phyloP scores from a whole-genome alignment of 2,329 filamentous ascomycete genomes.

The Paraphaeosphaeria sporulosa region DNA sequence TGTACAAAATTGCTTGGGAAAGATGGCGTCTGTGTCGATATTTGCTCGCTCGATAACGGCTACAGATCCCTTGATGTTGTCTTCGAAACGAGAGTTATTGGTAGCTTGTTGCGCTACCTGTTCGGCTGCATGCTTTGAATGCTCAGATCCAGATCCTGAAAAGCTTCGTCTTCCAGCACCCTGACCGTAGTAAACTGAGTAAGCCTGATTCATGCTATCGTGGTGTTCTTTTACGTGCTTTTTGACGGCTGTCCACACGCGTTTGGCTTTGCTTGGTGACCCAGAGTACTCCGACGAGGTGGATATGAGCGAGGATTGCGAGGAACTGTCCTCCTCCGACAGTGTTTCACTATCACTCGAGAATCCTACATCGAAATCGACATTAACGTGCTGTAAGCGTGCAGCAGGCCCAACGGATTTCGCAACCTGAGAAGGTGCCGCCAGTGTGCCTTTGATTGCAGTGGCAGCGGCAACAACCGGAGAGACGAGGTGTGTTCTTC shows the following conservation, averaged over 20 bases:
- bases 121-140: conserved; percentile 68
- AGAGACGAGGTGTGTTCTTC: conserved; percentile 94
- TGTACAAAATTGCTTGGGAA: conserved; percentile 98
- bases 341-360: conserved; percentile 2
- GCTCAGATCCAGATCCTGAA: conserved; percentile 62
- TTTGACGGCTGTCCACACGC: not conserved
- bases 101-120: conserved; percentile 73
- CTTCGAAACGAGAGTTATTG: conserved; percentile 79
- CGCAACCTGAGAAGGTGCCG: conserved; percentile 73
- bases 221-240: conserved; percentile 52
- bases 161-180: not conserved
- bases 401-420: conserved; percentile 65
- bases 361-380: not conserved
- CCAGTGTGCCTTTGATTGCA: conserved; percentile 86
- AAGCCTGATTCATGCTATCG: conserved; percentile 61
- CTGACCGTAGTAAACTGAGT: conserved; percentile 43
- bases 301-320: not conserved
- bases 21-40: conserved; percentile 97
- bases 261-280: conserved; percentile 60
- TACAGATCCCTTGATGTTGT: conserved; percentile 81
- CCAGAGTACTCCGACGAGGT: conserved; percentile 52
- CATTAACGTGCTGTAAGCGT: not conserved
- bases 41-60: conserved; percentile 88
- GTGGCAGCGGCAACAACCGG: conserved; percentile 95
- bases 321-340: not conserved